Base-by-base conservation (phyloP, 176 grass and related monocot genomes). In the Aechmea fasciata region DNA sequence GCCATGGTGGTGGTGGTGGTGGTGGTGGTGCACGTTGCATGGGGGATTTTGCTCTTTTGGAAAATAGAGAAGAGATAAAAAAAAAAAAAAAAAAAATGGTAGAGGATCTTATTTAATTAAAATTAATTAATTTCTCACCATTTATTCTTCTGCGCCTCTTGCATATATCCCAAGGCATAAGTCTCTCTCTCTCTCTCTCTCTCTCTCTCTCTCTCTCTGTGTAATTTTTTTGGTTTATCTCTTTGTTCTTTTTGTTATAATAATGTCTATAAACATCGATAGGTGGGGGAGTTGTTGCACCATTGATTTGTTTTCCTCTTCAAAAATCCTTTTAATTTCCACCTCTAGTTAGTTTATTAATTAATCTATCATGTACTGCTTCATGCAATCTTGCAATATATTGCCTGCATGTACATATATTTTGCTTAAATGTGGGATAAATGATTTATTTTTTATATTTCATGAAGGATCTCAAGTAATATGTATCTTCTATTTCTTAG, bases 1-100 rank as follows among this genome's bases (percentile, higher is more conserved):
- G 23, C 51, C 20, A 52, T 70, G 49, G 63, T 71, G 41, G 47
- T 67, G 48, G 63, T 2, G 25, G 63, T 2, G 25, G 25, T 26
- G 25, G 59, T 70, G 63, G 29, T 61, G 20, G 11, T 74, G 75
- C 74, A 83, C 75, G 76, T 78, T 70, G 82, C 71, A 80, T 80
- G 83, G 83, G 33, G 53, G 53, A 48, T 59, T 69, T 63, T 67
- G 6, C 33, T 41, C 33, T 41, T 41, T 41, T 41, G 33, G 83
- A 70, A 79, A 79, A 29, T 69, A 50, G 77, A 55, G 71, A 80
- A 70, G 47, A 24, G 72, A 62, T 67, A 7, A 41, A 41, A 41
- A 3, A 41, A 41, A 41, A 41, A 41, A 24, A n/a, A 1, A 23
- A 23, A 23, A 23, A 23, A 23, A 23, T n/a, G 5, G 9, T 67